These are phyloP conservation scores for Apocynum venetum DNA, from an alignment of 257 asterid species.

Conservation along the genomic window DNA sequence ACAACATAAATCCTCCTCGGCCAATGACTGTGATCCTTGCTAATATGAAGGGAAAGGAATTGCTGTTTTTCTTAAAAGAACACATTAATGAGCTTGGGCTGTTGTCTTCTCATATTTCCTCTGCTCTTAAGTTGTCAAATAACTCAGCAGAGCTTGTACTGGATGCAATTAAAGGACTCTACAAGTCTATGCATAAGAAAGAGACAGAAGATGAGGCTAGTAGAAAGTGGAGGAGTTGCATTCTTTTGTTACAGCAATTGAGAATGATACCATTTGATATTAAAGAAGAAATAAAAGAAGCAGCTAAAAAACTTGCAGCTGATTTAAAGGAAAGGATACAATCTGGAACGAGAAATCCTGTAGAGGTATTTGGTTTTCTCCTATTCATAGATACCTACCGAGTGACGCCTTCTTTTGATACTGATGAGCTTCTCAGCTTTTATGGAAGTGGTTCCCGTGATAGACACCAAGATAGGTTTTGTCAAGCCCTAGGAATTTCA, in stretches of 20 bases:
- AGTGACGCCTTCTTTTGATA: neutral
- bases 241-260: conserved; percentile 39
- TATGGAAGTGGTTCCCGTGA: neutral
- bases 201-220: conserved; percentile 20
- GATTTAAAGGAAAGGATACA: conserved; percentile 26
- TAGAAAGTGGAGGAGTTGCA: conserved; percentile 33
- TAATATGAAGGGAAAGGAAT: conserved; percentile 23
- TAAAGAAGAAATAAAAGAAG: conserved; percentile 23
- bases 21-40: neutral
- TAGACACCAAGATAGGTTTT: neutral
- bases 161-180: conserved; percentile 50
- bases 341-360: neutral
- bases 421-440: conserved; percentile 4
- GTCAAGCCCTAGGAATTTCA: conserved; percentile 7
- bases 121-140: conserved; percentile 38
- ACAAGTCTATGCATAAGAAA: conserved; percentile 11
- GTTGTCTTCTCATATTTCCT: conserved; percentile 33
- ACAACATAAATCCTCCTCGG: neutral
- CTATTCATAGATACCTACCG: neutral
- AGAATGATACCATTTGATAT: conserved; percentile 24
- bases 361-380: neutral
- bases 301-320: conserved; percentile 39
- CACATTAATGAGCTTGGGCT: conserved; percentile 33
- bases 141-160: conserved; percentile 54
- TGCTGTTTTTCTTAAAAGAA: conserved; percentile 44